phyloP scores from a whole-genome alignment of 139 green algal species.

The Astrephomene gubernaculifera region DNA sequence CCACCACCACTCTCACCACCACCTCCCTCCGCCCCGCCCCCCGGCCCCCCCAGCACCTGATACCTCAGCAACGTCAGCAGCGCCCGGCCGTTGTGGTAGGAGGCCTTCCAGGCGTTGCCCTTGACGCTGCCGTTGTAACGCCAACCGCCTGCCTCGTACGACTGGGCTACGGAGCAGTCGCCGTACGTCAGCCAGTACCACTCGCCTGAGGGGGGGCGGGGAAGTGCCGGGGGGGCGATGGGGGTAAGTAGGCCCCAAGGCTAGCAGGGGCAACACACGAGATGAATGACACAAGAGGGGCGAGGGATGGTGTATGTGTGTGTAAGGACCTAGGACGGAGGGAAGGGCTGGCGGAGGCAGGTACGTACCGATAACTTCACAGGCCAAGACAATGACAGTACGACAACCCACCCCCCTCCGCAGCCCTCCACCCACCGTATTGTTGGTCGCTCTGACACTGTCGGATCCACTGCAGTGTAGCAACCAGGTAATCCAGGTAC shows the following conservation, averaged over 20 bases:
- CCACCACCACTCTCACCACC: too few species aligned
- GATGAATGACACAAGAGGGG: too few species aligned
- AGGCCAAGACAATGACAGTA: not conserved
- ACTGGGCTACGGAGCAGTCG: conserved; percentile 3
- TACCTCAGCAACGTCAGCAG: not conserved
- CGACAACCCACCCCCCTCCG: not conserved
- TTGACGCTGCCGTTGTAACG: conserved; percentile 1
- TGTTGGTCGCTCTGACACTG: conserved; percentile 3
- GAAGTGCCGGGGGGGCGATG: too few species aligned
- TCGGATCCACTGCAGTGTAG: conserved; percentile 16
- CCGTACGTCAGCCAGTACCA: conserved; percentile 11
- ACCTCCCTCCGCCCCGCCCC: not conserved
- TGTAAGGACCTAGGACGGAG: too few species aligned
- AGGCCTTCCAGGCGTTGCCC: not conserved
- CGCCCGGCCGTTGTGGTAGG: not conserved
- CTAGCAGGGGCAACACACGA: too few species aligned
- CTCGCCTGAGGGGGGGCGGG: not conserved
- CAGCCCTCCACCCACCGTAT: conserved; percentile 12
- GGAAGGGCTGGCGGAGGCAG: too few species aligned
- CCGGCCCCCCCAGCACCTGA: not conserved
- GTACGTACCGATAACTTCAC: too few species aligned
- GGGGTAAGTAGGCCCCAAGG: too few species aligned
- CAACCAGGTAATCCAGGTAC: not conserved
- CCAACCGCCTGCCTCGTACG: not conserved
- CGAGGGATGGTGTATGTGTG: too few species aligned